Base-by-base conservation (phyloP, 805 yeast species). In the Priceomyces melissophilus region DNA sequence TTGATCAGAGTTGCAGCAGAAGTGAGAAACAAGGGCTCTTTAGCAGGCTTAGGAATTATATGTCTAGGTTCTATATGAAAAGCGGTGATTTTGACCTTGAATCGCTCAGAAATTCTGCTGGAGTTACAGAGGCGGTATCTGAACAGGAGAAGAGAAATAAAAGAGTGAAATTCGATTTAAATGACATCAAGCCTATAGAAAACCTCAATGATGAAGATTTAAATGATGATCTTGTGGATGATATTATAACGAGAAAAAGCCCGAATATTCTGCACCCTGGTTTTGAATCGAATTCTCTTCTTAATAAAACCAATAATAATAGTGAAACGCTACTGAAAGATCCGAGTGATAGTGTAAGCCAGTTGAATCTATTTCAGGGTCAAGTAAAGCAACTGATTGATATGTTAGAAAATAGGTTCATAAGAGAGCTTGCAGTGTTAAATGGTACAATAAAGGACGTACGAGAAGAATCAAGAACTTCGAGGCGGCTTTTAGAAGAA, bases 81-180 rank as follows among this genome's bases (percentile, higher is more conserved):
- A 23, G 40, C 9, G 50, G 45, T n/a, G 48, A 47, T 14, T 34
- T 40, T 7, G 48, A 47, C 33, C 46, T 54, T 10, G 39, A 47
- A 9, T 32, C 29, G 9, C 42, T 58, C 27, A 46, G 44, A 25
- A 35, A 43, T 8, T 54, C 60, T 7, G 56, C 58, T 10, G 40
- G 41, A 10, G 40, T 44, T 10, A 35, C 48, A 7, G 39, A 44
- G 11, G 41, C 47, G 4, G 37, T 38, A 10, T 27, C 41, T 3
- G 37, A 37, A 10, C 45, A 42, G 4, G 45, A 47, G 23, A 32
- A 30, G 25, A 32, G 20, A 16, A 13, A 31, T 12, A 45, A 52
- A 37, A 40, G 43, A 12, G 55, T 53, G 10, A 28, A 48, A 5
- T 49, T 53, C 28, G 40, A 49, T 31, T 20, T 20, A 5, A 20